Percentiles rank a stretch among this genome's conserved stretches.
Conservation (phyloP, 164 flowering plant species). For the Stephania japonica region DNA sequence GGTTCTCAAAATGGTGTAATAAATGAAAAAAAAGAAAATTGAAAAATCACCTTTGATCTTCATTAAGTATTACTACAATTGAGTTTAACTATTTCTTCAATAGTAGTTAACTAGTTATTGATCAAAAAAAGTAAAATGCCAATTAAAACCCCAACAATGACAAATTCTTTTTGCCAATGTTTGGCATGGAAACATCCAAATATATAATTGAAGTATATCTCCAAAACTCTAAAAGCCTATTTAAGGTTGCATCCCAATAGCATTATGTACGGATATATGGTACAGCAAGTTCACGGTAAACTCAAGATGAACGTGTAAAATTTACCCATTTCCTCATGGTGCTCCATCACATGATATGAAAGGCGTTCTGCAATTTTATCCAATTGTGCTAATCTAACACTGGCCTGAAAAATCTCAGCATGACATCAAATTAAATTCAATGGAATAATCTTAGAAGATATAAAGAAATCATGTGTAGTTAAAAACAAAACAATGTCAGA, state of each 20-base stretch:
- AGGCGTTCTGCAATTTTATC: constrained; percentile 79
- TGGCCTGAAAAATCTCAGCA: constrained; percentile 49
- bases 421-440: constrained; percentile 3
- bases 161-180: background rate
- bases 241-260: background rate
- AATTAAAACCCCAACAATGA: background rate
- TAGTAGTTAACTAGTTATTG: background rate
- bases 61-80: background rate
- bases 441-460: constrained; percentile 3
- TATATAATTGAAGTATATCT: background rate
- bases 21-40: too few relatives aligned
- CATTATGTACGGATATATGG: background rate
- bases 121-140: background rate
- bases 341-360: constrained; percentile 90
- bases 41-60: too few relatives aligned
- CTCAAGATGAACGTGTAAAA: constrained; percentile 2
- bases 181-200: background rate
- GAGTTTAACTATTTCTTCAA: background rate
- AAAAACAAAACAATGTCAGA: constrained; percentile 11
- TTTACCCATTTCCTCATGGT: constrained; percentile 98
- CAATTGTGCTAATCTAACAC: constrained; percentile 80
- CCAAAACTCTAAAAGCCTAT: background rate
- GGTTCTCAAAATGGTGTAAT: too few relatives aligned
- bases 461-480: constrained; percentile 4
- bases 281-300: background rate